Base-by-base conservation (phyloP, 805 yeast genomes). In the Metschnikowia kunwiensis region DNA sequence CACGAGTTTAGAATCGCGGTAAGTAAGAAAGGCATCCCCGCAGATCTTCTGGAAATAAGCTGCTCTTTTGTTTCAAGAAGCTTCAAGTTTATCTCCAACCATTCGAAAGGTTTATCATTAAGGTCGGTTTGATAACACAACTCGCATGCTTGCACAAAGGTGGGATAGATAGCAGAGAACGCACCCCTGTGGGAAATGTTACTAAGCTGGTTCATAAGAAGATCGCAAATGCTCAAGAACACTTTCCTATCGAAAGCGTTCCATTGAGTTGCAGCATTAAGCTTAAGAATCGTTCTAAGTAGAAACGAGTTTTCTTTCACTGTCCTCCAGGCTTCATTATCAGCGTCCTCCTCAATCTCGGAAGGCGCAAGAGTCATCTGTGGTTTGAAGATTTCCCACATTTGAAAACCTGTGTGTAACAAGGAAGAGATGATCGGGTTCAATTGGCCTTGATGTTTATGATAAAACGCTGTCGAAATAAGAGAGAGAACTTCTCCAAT, bases 151-250 rank as follows among this genome's bases (percentile, higher is more conserved):
- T 78, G 70, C 10, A 79, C 70, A 49, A 84, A 86, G 0, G 93
- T 75, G 5, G 96, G 96, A 44, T 85, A 80, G 0, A 89, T 82
- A 0, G 97, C 80, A 7, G 94, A 81, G 44, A 91, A 86, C 0
- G 97, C 96, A 21, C 97, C 97, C 43, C 94, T 74, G 50, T 93
- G 97, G 29, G 89, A 76, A 14, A 89, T 81, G 0, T 78, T 68
- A 3, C 86, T 72, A 23, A 93, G 63, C 54, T 88, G 95, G 8
- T 65, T 72, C 39, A 83, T 68, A 3, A 86, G 57, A 5, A 81
- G 51, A 1, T 74, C 70, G 8, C 93, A 86, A 20, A 69, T 48
- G 3, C 44, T 31, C 10, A 64, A 32, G n/a, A 73, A 52, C 6
- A 29, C 25, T 2, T 46, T 47, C 11, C 56, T 53, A 1, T 49